Base-by-base conservation (phyloP, 306 rosid species). In the Rosa multiflora region DNA sequence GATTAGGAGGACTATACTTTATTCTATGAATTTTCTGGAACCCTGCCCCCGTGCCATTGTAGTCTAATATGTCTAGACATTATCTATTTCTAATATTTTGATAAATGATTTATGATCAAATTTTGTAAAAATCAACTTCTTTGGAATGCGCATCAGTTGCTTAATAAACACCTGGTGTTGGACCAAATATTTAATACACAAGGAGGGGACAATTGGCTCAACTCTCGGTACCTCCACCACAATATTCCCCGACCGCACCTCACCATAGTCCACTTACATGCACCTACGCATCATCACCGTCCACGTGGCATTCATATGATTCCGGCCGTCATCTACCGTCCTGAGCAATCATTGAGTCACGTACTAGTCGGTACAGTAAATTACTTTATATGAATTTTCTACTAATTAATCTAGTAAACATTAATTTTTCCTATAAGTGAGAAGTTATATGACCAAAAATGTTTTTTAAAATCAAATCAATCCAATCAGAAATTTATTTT, bases 121-220 rank as follows among this genome's bases (percentile, higher is more conserved):
- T 7, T 35, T 37, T 66, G 67, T 21, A 37, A 56, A 6, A 4
- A 39, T 20, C 82, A 42, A 76, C 61, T 77, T 79, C 66, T 78
- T 78, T 43, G 88, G n/a, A 70, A 72, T 66, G 81, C 56, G 80
- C 32, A 74, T 77, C 75, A 76, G 47, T 23, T 67, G 17, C 67
- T 55, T 8, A 43, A n/a, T n/a, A n/a, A n/a, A 9, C 4, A 64
- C 74, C 48, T 55, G 4, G 43, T 13, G 73, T 66, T 68, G 1
- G 47, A 48, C 87, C 71, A 73, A 73, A 53, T 56, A 10, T 14
- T 62, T 42, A 51, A 47, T 40, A 70, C 42, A 80, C 58, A 77
- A 73, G 64, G 69, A 61, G 76, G 82, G 72, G 77, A 82, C 81
- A 82, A 48, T 66, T 46, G 32, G 76, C 79, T 68, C 80, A 51